Base-by-base conservation (phyloP, 2,329 filamentous ascomycete genomes). In the Emericellopsis cladophorae region DNA sequence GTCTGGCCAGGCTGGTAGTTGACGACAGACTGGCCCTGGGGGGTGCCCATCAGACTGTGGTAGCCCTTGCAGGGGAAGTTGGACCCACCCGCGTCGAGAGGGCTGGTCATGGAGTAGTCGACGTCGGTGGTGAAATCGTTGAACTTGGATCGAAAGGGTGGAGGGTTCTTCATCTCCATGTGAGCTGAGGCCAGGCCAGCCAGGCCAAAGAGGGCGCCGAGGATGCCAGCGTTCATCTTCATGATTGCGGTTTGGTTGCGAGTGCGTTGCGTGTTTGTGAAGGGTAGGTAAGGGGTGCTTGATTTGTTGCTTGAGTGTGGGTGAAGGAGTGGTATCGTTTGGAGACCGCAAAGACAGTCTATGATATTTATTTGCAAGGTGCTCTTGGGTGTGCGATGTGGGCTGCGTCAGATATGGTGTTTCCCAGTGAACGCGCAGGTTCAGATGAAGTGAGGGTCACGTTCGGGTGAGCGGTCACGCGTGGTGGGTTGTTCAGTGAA, bases 1-100 rank as follows among this genome's bases (percentile, higher is more conserved):
- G 64, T 59, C 42, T 68, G 58, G 29, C 84, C 84, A 6, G 79
- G 71, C 4, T 62, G 55, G 58, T 81, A 89, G 21, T 67, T 74
- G 31, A 72, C 75, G 16, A 77, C 72, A 5, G 75, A 59, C 15
- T 64, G 57, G 47, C 76, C 75, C 37, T 61, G 59, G 8, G 58
- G 40, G 26, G 67, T 68, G 50, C 68, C 70, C 29, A 75, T 49
- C 36, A 70, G 60, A 38, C 54, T 57, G 39, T 71, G 65, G 55
- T 67, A 67, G 48, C 80, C 79, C 65, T 88, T 88, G 73, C 85
- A 92, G 5, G 84, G 81, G 57, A 76, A 92, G 60, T 88, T 72
- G 44, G 68, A 66, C 22, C 81, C 80, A 44, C 68, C 64, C 16
- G 66, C 53, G 2, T 61, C 54, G 37, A 92, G 68, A 3, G 85